These are phyloP conservation scores for Globisporangium okanoganense DNA, from an alignment of 352 stramenopile species.

Conservation along the genomic window DNA sequence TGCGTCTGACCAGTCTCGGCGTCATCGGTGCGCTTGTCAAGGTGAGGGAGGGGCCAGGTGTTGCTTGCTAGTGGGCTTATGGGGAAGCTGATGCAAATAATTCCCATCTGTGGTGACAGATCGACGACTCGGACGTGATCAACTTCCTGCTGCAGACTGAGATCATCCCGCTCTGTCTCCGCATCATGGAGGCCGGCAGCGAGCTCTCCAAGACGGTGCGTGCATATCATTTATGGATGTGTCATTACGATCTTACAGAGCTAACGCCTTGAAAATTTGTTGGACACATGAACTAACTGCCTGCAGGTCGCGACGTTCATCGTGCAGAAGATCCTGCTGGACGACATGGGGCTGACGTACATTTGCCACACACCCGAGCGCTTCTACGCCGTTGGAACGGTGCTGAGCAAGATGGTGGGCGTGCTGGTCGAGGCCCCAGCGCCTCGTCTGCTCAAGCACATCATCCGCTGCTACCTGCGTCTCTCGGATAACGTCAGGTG, in stretches of 20 bases:
- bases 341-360: constrained; percentile 98
- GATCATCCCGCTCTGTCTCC: constrained; percentile 98
- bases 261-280: background rate
- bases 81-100: background rate
- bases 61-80: background rate
- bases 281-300: background rate
- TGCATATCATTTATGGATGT: background rate
- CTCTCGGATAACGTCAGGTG: constrained; percentile 81
- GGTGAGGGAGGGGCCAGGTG: constrained; percentile 19
- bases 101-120: constrained; percentile 33
- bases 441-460: constrained; percentile 97
- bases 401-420: constrained; percentile 97
- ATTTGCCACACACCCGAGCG: constrained; percentile 98
- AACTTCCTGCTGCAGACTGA: constrained; percentile 99
- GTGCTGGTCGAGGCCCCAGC: constrained; percentile 91
- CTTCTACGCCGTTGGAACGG: constrained; percentile 86
- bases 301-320: constrained; percentile 97
- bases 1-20: constrained; percentile 96
- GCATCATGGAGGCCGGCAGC: constrained; percentile 98
- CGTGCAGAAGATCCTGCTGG: constrained; percentile 98
- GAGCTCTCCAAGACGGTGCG: constrained; percentile 97
- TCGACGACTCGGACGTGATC: constrained; percentile 98
- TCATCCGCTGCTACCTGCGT: constrained; percentile 98
- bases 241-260: background rate
- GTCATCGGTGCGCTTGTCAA: constrained; percentile 99